Evolutionary conservation across 371 early-diverging fungal genomes (phyloP).

Genomic region (Actinomortierella wolfii): DNA sequence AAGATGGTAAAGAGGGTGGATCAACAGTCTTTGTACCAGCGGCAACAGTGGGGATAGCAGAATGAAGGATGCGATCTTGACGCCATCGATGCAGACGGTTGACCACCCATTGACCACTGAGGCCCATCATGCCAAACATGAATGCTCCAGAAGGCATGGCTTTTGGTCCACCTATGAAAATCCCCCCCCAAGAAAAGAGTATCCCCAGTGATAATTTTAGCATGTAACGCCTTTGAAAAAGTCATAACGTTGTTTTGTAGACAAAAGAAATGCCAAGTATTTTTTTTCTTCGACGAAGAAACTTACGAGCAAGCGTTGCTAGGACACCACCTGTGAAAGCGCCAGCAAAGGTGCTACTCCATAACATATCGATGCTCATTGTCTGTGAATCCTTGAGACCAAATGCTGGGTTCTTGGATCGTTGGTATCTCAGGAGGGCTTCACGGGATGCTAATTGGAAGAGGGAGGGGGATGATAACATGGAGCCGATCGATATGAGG

Average conservation of each 20-base stretch:
- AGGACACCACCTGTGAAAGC: constrained; percentile 61
- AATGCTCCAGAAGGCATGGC: constrained; percentile 55
- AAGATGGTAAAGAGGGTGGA: no score
- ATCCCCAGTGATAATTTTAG: background rate
- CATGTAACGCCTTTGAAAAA: background rate
- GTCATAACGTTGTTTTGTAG: background rate
- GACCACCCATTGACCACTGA: constrained; percentile 32
- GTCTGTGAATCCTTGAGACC: constrained; percentile 64
- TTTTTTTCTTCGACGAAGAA: background rate
- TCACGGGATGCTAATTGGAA: constrained; percentile 52
- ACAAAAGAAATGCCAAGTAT: background rate
- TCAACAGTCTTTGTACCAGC: no score
- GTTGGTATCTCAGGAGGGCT: constrained; percentile 57
- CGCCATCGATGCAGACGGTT: constrained; percentile 20
- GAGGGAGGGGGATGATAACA: background rate
- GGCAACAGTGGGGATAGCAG: no score
- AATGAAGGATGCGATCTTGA: constrained; percentile 33
- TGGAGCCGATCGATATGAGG: no score
- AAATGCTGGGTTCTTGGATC: constrained; percentile 57
- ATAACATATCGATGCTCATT: constrained; percentile 56
- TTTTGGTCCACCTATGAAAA: constrained; percentile 52
- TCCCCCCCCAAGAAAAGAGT: background rate
- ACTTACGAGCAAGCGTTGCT: constrained; percentile 54
- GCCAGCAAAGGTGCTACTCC: constrained; percentile 65
- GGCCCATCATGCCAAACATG: constrained; percentile 52